phyloP scores from a whole-genome alignment of 352 stramenopile genomes.

The Lagenidium giganteum region DNA sequence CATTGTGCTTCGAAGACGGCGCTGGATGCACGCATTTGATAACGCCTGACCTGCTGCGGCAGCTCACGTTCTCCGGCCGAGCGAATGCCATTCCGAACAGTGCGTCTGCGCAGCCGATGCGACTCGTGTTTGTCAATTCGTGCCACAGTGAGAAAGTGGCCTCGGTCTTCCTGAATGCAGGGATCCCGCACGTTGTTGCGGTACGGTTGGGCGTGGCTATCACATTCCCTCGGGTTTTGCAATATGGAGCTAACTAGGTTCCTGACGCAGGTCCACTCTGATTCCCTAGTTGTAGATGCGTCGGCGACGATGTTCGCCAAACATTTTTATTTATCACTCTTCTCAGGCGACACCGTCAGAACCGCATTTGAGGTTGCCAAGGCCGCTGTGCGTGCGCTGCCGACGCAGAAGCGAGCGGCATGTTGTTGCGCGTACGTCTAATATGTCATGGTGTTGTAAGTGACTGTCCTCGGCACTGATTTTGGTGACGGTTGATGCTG shows the following conservation, averaged over 20 bases:
- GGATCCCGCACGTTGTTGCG: constrained; percentile 83
- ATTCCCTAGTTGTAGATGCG: constrained; percentile 56
- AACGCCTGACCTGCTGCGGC: constrained; percentile 38
- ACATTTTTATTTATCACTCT: constrained; percentile 70
- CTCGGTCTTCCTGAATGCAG: constrained; percentile 76
- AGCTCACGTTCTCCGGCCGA: constrained; percentile 52
- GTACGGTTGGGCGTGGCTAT: constrained; percentile 19
- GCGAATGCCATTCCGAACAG: not conserved
- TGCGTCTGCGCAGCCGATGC: constrained; percentile 6
- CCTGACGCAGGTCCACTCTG: constrained; percentile 47
- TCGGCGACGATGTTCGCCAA: constrained; percentile 68
- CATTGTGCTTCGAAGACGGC: constrained; percentile 65
- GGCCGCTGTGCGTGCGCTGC: constrained; percentile 41
- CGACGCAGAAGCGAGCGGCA: constrained; percentile 42
- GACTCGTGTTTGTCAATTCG: constrained; percentile 71
- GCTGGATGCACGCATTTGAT: constrained; percentile 55
- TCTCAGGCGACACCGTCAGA: constrained; percentile 47
- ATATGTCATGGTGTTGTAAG: not conserved
- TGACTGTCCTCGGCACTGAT: not conserved
- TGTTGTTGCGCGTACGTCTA: constrained; percentile 60
- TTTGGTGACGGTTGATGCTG: too few relatives aligned
- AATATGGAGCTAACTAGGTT: too few relatives aligned
- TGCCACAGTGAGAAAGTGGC: constrained; percentile 76
- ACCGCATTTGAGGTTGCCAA: constrained; percentile 63
- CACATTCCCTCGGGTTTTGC: not conserved